phyloP scores from a whole-genome alignment of 768 basidiomycete species.

The Lyophyllum semitale region DNA sequence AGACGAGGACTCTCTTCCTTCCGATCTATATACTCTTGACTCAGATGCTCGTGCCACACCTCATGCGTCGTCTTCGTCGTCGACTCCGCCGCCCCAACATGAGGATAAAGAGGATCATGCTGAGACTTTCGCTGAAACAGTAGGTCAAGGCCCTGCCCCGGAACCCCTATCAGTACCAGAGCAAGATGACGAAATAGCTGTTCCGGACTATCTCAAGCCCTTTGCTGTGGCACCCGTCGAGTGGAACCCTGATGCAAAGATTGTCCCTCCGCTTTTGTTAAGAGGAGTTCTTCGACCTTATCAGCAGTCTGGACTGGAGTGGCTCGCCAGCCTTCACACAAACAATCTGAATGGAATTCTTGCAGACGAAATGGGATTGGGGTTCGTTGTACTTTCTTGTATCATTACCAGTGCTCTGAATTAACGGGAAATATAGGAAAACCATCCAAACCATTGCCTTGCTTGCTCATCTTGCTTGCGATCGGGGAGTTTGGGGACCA shows the following conservation, averaged over 20 bases:
- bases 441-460: constrained; percentile 97
- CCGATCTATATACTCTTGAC: neutral
- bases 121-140: neutral
- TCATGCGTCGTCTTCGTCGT: neutral
- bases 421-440: constrained; percentile 52
- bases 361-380: constrained; percentile 94
- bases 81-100: neutral
- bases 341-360: constrained; percentile 83
- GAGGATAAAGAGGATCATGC: constrained; percentile 12
- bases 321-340: constrained; percentile 86
- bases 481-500: constrained; percentile 89
- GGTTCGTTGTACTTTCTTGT: constrained; percentile 55
- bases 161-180: neutral
- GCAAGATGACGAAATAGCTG: constrained; percentile 28
- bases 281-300: constrained; percentile 91
- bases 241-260: constrained; percentile 60
- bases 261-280: constrained; percentile 71
- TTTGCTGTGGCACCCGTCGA: constrained; percentile 74
- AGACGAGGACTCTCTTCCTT: neutral
- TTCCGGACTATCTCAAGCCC: constrained; percentile 61
- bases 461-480: constrained; percentile 89
- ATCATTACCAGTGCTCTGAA: neutral
- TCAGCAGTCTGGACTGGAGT: constrained; percentile 91
- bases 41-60: neutral
- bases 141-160: neutral